Percentiles rank a stretch among this genome's conserved stretches.
These are phyloP conservation scores for Pythium inflatum DNA, from an alignment of 352 stramenopile genomes.

Conservation along the genomic window DNA sequence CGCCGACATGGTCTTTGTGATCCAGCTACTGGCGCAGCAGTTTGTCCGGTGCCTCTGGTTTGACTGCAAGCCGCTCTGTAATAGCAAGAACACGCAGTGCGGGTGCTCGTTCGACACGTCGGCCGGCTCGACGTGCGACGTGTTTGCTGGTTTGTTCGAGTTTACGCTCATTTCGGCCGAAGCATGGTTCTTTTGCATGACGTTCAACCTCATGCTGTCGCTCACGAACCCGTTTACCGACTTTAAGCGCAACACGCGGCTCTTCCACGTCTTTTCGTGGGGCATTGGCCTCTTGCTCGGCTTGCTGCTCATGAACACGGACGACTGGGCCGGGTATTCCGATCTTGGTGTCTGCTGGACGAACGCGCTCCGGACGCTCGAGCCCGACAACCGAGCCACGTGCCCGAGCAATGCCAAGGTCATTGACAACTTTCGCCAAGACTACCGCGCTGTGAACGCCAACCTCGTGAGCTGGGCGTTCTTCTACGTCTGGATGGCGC, in stretches of 20 bases:
- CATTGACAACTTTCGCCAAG: constrained; percentile 63
- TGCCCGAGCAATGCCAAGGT: constrained; percentile 46
- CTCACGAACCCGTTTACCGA: constrained; percentile 91
- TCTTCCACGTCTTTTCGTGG: constrained; percentile 90
- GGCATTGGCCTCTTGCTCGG: constrained; percentile 60
- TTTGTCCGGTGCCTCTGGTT: constrained; percentile 83
- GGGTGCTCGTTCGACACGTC: constrained; percentile 58
- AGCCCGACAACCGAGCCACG: constrained; percentile 33
- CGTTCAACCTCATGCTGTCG: constrained; percentile 84
- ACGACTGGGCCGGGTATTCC: constrained; percentile 85
- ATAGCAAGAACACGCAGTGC: constrained; percentile 66
- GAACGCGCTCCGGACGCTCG: constrained; percentile 76
- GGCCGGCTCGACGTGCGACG: constrained; percentile 61
- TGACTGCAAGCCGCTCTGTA: constrained; percentile 81
- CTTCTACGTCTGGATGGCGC: constrained; percentile 88
- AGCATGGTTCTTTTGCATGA: constrained; percentile 92
- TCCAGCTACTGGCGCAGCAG: constrained; percentile 81
- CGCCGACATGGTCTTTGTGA: constrained; percentile 81
- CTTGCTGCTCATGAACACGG: constrained; percentile 68
- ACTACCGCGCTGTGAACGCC: constrained; percentile 80
- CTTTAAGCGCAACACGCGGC: constrained; percentile 84
- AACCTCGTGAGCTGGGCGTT: constrained; percentile 89
- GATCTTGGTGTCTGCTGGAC: constrained; percentile 88
- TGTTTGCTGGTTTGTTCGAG: constrained; percentile 83
- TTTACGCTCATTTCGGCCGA: constrained; percentile 85